A percentile compares a stretch with the other conserved stretches of the same genome.
These are phyloP conservation scores for Chlamydomonas reinhardtii DNA, from an alignment of 163 green algal genomes.

Conservation along the genomic window DNA sequence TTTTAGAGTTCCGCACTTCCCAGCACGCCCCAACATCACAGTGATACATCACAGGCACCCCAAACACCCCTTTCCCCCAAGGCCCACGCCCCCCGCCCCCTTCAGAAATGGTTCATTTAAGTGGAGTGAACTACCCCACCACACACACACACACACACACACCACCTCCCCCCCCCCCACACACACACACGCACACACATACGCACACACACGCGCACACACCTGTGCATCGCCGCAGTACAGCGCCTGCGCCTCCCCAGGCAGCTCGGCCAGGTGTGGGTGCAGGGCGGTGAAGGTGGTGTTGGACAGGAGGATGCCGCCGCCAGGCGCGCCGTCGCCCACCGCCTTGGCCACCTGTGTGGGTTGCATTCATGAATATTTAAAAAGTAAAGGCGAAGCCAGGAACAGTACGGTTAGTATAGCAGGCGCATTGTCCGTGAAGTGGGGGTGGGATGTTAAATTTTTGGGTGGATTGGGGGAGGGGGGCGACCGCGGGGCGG, in stretches of 20 bases:
- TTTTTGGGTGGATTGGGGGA: too few species aligned
- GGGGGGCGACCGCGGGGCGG: too few species aligned
- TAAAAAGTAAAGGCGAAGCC: too few species aligned
- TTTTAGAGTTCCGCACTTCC: too few species aligned
- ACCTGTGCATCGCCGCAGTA: conserved; percentile 43
- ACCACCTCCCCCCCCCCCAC: neutral
- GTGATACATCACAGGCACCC: too few species aligned
- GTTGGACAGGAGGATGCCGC: conserved; percentile 41
- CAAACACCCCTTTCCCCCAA: neutral
- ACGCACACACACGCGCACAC: neutral
- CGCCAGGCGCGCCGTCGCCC: conserved; percentile 43
- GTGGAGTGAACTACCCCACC: too few species aligned
- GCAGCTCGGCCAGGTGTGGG: conserved; percentile 33
- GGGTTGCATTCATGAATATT: too few species aligned
- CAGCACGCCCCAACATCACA: neutral
- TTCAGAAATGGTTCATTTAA: too few species aligned
- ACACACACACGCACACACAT: neutral
- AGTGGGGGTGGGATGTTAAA: too few species aligned
- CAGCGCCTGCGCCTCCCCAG: neutral
- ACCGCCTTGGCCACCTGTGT: conserved; percentile 47
- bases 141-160: neutral
- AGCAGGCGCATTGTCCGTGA: too few species aligned
- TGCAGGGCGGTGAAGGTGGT: conserved; percentile 17
- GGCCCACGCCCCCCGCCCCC: neutral
- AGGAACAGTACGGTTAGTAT: too few species aligned